These are phyloP conservation scores for Fonsecaea pedrosoi DNA, from an alignment of 2,329 filamentous ascomycete species.

Conservation along the genomic window DNA sequence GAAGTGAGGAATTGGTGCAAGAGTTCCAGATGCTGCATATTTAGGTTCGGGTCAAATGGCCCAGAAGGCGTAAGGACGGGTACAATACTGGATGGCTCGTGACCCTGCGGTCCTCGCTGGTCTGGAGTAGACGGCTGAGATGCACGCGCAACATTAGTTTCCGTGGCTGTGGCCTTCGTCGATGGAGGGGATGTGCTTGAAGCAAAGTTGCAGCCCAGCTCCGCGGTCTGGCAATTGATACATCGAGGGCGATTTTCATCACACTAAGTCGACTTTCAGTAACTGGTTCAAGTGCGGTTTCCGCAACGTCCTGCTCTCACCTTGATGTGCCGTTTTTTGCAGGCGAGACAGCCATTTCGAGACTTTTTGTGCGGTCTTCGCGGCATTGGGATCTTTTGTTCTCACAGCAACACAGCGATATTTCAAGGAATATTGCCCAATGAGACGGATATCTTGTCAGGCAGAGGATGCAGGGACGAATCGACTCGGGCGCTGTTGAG, in stretches of 20 bases:
- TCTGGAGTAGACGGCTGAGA: slow-evolving; percentile 18
- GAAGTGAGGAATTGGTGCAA: slow-evolving; percentile 40
- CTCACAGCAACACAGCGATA: not conserved
- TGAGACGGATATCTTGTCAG: not conserved
- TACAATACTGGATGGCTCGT: not conserved
- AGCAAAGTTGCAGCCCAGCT: slow-evolving; percentile 32
- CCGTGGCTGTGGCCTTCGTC: not conserved
- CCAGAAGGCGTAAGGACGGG: not conserved
- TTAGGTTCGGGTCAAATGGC: slow-evolving; percentile 35
- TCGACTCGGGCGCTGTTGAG: not conserved
- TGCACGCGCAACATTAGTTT: not conserved
- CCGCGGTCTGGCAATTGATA: slow-evolving; percentile 43
- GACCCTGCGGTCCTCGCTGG: slow-evolving; percentile 1
- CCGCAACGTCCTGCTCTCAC: slow-evolving; percentile 33
- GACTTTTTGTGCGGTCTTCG: slow-evolving; percentile 48
- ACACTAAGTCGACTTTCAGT: slow-evolving; percentile 39
- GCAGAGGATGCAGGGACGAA: not conserved
- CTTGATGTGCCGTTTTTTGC: slow-evolving; percentile 50
- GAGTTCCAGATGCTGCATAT: slow-evolving; percentile 44
- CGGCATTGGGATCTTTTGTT: slow-evolving; percentile 15
- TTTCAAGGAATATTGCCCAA: not conserved
- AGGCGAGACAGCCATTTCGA: slow-evolving; percentile 48
- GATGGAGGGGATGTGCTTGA: not conserved
- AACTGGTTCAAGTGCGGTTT: not conserved
- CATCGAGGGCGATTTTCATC: slow-evolving; percentile 46